Evolutionary conservation across 2,329 filamentous ascomycete species (phyloP).

Genomic region (Fusarium stilboides): DNA sequence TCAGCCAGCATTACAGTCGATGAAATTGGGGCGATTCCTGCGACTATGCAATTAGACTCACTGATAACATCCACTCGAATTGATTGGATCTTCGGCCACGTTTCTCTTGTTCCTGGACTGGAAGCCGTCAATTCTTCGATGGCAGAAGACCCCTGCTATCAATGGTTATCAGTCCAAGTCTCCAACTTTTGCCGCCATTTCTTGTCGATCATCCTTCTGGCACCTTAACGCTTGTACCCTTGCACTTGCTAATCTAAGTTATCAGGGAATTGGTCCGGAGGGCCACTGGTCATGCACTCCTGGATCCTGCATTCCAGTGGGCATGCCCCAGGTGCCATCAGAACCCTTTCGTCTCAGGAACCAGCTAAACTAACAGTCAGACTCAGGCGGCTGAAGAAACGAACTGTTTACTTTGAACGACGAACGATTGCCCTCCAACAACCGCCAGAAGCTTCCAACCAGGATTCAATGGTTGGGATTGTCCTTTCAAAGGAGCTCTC

Average conservation of each 20-base stretch:
- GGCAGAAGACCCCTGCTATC: slow-evolving; percentile 26
- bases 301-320: slow-evolving; percentile 49
- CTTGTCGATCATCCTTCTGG: slow-evolving; percentile 36
- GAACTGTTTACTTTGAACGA: slow-evolving; percentile 33
- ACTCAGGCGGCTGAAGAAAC: slow-evolving; percentile 18
- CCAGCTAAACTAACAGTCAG: slow-evolving; percentile 22
- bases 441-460: slow-evolving; percentile 34
- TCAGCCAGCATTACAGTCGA: slow-evolving; percentile 36
- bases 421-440: slow-evolving; percentile 21
- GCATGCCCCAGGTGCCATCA: slow-evolving; percentile 11
- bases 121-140: slow-evolving; percentile 34
- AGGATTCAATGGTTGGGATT: slow-evolving; percentile 19
- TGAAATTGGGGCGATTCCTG: slow-evolving; percentile 14
- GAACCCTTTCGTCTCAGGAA: slow-evolving; percentile 34
- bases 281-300: slow-evolving; percentile 47
- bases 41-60: slow-evolving; percentile 31
- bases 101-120: slow-evolving; percentile 35
- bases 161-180: slow-evolving; percentile 36
- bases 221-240: slow-evolving; percentile 29
- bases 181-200: slow-evolving; percentile 42
- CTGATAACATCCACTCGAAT: slow-evolving; percentile 10
- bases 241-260: slow-evolving; percentile 37
- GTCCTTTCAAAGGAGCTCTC: slow-evolving; percentile 5
- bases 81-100: slow-evolving; percentile 25
- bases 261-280: slow-evolving; percentile 35